Conservation (phyloP, 192 early-diverging fungal species). For the Linnemannia elongata region DNA sequence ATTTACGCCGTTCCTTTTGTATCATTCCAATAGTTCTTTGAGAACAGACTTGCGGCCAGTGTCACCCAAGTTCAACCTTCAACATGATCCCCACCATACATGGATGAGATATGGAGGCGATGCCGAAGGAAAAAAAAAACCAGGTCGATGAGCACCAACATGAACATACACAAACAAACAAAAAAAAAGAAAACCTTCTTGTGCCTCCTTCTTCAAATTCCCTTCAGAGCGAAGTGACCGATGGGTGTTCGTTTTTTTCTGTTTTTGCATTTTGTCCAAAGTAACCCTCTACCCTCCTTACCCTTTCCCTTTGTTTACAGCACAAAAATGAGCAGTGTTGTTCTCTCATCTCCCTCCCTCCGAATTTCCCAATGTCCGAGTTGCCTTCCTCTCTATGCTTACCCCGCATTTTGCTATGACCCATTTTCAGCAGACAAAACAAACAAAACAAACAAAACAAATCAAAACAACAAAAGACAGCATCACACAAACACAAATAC, state of each 20-base stretch:
- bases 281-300: too few relatives aligned
- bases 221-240: neutral
- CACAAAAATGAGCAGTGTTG: neutral
- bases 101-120: neutral
- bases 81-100: neutral
- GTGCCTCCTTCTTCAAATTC: too few relatives aligned
- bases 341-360: neutral
- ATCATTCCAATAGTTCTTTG: too few relatives aligned
- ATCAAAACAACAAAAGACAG: neutral
- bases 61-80: neutral
- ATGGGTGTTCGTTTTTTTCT: neutral
- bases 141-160: neutral
- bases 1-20: too few relatives aligned
- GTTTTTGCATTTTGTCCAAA: neutral
- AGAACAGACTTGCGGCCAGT: too few relatives aligned
- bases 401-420: neutral
- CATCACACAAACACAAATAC: neutral
- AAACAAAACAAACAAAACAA: neutral
- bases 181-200: neutral
- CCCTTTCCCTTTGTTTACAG: too few relatives aligned
- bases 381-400: neutral
- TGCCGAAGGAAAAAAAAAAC: neutral
- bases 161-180: neutral
- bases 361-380: neutral
- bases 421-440: constrained; percentile 7